Conservation (phyloP, 116 monocot species). For the Posidonia oceanica region DNA sequence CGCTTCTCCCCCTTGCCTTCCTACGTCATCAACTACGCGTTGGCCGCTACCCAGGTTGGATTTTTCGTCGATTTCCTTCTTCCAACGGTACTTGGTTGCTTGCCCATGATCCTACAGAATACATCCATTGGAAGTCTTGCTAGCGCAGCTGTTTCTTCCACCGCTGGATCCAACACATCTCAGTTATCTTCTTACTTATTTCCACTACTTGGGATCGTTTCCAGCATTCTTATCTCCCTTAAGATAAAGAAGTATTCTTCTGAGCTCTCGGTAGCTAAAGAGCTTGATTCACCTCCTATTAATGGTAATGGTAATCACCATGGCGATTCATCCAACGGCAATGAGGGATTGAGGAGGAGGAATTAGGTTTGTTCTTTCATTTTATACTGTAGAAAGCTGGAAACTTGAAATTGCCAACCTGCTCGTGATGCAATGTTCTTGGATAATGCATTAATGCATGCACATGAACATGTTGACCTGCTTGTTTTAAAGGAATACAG, state of each 20-base stretch:
- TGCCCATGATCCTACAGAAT: conserved; percentile 98
- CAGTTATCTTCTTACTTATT: conserved; percentile 55
- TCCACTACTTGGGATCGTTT: conserved; percentile 63
- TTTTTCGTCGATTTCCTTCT: conserved; percentile 88
- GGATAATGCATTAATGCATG: too few relatives aligned
- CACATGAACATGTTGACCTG: too few relatives aligned
- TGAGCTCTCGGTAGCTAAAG: conserved; percentile 31
- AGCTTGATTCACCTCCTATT: conserved; percentile 1
- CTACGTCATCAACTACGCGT: conserved; percentile 78
- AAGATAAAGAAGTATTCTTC: conserved; percentile 85
- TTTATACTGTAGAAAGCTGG: too few relatives aligned
- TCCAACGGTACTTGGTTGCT: conserved; percentile 71
- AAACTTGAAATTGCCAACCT: too few relatives aligned
- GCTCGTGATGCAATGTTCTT: too few relatives aligned
- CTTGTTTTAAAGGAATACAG: too few relatives aligned
- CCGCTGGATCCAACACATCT: conserved; percentile 44
- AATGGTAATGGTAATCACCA: too few relatives aligned
- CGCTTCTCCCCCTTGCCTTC: conserved; percentile 92
- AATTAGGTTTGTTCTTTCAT: too few relatives aligned
- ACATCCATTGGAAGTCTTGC: conserved; percentile 93
- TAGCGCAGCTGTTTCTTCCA: conserved; percentile 61
- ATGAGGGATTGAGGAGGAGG: too few relatives aligned
- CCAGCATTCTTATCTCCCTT: conserved; percentile 77
- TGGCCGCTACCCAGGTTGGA: conserved; percentile 75
- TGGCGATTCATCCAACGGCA: too few relatives aligned